These are phyloP conservation scores for Coprinopsis sp. DNA, from an alignment of 768 basidiomycete genomes.

Conservation along the genomic window DNA sequence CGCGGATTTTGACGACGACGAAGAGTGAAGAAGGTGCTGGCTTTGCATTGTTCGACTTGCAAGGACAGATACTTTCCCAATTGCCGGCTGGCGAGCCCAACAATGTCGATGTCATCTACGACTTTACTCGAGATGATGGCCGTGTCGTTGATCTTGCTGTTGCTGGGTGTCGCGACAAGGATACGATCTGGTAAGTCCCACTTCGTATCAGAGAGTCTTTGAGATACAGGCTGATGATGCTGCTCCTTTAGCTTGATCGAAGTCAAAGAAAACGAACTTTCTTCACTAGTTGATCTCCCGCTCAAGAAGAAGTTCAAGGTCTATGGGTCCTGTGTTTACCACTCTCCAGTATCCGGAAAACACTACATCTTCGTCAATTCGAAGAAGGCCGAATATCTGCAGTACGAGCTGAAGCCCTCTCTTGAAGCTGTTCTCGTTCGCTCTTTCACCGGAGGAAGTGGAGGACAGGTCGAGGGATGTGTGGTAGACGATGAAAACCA, in stretches of 20 bases:
- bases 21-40: conserved; percentile 3
- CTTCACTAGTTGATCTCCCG: background rate
- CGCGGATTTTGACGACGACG: conserved; percentile 2
- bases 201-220: background rate
- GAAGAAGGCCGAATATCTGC: conserved; percentile 1
- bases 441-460: conserved; percentile 1
- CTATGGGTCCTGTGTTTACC: conserved; percentile 1
- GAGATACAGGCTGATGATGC: background rate
- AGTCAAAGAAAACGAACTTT: background rate
- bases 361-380: conserved; percentile 5
- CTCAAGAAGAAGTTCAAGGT: background rate
- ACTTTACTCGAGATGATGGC: background rate
- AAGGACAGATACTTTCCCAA: background rate
- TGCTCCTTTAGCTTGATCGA: background rate
- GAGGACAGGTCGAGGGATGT: conserved; percentile 2
- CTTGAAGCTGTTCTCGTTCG: conserved; percentile 1
- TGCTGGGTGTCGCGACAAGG: conserved; percentile 1
- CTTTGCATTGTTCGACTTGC: conserved; percentile 1
- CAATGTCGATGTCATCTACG: conserved; percentile 4
- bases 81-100: conserved; percentile 1
- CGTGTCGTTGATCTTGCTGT: background rate
- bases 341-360: background rate
- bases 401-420: background rate
- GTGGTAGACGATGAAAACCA: background rate
- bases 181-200: conserved; percentile 1